Evolutionary conservation across 1,284 basidiomycete genomes (phyloP), one percentile per base, ranked within the genome.

Genomic region (Fistulinella cinereoalba): DNA sequence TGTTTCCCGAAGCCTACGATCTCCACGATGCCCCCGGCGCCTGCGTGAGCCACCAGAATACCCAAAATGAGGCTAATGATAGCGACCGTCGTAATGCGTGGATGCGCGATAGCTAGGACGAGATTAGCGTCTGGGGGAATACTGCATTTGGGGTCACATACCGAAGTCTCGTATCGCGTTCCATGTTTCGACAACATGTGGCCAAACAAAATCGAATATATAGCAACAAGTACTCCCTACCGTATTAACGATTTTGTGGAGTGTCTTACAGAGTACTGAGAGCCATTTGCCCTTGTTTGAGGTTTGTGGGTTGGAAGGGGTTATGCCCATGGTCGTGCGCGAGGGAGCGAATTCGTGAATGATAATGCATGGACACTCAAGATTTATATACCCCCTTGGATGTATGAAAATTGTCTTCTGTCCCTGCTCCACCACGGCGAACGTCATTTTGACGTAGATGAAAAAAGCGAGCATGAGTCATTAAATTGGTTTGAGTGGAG

Each of bases 71-170:
- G 13, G n/a, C n/a, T n/a, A 2, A 37, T 2, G 6, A 29, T 12
- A 9, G 45, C 1, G 2, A 10, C 29, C 13, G 5, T 0, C 4
- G 15, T 18, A 3, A 11, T 3, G 1, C 3, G 2, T 0, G 46
- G 51, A 8, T 52, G 41, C 2, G 10, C 6, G 0, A 0, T 9
- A 4, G 24, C 51, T 52, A 24, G 29, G 28, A 49, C n/a, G n/a
- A 25, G 12, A 19, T 12, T 31, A 11, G 5, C 9, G 29, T 31
- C 8, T n/a, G n/a, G n/a, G n/a, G n/a, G n/a, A 23, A 11, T 29
- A 6, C 12, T n/a, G 3, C 24, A 27, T 9, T 10, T 21, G 9
- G 21, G 28, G 22, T n/a, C n/a, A 54, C 50, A 28, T 9, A 25
- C 52, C 16, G 2, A 53, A 43, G 4, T 7, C 2, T 4, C 2